Evolutionary conservation across 768 basidiomycete genomes (phyloP).

Genomic region (Clavulina sp.): DNA sequence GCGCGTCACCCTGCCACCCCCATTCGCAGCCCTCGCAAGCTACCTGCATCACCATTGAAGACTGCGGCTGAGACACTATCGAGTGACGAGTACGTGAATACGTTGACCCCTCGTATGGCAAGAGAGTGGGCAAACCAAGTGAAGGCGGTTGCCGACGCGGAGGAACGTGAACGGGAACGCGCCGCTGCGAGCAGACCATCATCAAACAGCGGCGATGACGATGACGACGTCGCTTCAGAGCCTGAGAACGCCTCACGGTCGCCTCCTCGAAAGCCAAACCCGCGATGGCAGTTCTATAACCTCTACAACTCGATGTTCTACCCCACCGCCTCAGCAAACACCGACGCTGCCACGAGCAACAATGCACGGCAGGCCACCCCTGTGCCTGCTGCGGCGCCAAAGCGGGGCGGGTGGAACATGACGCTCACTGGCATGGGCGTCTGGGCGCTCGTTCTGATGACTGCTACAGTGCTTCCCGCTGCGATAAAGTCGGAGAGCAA

Average conservation of each 20-base stretch:
- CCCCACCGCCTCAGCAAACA: background rate
- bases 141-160: background rate
- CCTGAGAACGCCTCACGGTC: too few species aligned
- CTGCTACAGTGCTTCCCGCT: background rate
- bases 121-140: background rate
- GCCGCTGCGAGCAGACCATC: too few species aligned
- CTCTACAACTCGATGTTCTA: background rate
- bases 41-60: background rate
- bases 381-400: background rate
- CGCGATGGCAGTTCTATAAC: background rate
- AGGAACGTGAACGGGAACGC: too few species aligned
- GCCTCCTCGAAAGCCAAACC: too few species aligned
- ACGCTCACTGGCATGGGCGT: background rate
- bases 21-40: conserved; percentile 5
- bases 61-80: background rate
- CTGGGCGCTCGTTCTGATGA: background rate
- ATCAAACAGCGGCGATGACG: background rate
- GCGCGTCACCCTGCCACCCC: conserved; percentile 21
- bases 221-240: background rate
- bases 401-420: background rate
- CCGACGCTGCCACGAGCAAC: too few species aligned
- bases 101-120: background rate
- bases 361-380: too few species aligned
- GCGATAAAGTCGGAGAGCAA: background rate
- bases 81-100: background rate